Percentiles rank a stretch among this genome's conserved stretches.
Conservation (phyloP, 129 eudicot genomes). For the Apium graveolens region DNA sequence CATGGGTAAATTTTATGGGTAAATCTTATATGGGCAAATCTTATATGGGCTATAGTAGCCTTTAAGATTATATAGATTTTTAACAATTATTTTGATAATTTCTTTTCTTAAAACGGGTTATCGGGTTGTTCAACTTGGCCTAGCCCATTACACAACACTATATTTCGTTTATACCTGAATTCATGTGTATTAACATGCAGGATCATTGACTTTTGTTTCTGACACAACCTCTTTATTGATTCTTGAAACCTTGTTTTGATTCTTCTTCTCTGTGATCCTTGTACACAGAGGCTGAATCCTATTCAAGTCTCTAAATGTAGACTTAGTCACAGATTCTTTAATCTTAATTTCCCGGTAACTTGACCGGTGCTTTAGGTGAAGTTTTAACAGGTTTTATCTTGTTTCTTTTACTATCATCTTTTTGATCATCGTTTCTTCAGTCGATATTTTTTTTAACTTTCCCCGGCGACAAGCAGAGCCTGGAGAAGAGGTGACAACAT, state of each 20-base stretch:
- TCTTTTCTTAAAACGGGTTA: no score
- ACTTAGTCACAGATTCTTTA: slow-evolving; percentile 41
- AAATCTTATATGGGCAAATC: no score
- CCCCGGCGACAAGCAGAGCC: slow-evolving; percentile 39
- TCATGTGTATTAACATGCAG: no score
- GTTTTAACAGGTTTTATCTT: slow-evolving; percentile 27
- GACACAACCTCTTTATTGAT: slow-evolving; percentile 11
- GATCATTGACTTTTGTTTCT: no score
- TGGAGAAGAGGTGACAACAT: slow-evolving; percentile 33
- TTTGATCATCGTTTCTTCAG: background rate
- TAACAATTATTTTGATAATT: no score
- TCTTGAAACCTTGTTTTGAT: slow-evolving; percentile 39
- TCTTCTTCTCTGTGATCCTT: slow-evolving; percentile 54
- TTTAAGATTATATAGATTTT: no score
- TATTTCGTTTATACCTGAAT: no score
- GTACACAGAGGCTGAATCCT: slow-evolving; percentile 61
- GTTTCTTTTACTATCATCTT: background rate
- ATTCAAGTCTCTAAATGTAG: slow-evolving; percentile 40
- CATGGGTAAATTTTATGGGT: no score
- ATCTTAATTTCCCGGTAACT: slow-evolving; percentile 18
- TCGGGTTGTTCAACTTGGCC: no score
- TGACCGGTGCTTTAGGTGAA: slow-evolving; percentile 51
- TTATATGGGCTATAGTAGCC: no score
- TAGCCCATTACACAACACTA: no score
- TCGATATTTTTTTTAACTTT: background rate